Percentiles rank a stretch among this genome's conserved stretches.
Conservation (phyloP, 2,329 filamentous ascomycete genomes). For the Kalmusia sp. region DNA sequence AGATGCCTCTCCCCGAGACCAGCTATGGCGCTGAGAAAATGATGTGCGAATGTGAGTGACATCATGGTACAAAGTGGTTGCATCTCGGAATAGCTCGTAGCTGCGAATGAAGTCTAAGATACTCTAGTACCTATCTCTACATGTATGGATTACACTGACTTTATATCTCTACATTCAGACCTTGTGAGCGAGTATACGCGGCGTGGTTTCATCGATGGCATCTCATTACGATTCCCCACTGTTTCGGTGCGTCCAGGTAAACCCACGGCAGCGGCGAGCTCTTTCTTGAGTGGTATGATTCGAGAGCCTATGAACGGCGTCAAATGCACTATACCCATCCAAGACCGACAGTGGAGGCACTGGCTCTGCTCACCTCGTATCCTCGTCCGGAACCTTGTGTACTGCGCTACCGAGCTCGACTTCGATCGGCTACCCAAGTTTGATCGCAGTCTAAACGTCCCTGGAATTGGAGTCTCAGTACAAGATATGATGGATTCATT, state of each 20-base stretch:
- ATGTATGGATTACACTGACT: no score
- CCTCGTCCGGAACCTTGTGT: constrained; percentile 60
- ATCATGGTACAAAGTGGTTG: no score
- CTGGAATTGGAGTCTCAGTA: constrained; percentile 51
- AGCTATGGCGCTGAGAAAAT: constrained; percentile 68
- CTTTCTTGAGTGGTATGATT: constrained; percentile 67
- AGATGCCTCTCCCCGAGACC: constrained; percentile 64
- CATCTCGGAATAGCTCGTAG: no score
- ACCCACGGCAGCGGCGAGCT: constrained; percentile 64
- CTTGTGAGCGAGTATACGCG: constrained; percentile 67
- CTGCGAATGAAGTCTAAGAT: no score
- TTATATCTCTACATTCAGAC: no score
- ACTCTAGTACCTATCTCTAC: no score
- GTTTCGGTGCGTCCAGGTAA: constrained; percentile 64
- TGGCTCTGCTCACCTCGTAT: constrained; percentile 63
- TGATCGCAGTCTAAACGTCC: constrained; percentile 47
- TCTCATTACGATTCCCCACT: constrained; percentile 64
- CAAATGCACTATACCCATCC: constrained; percentile 57
- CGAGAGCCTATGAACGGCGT: constrained; percentile 64
- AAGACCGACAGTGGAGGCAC: constrained; percentile 54
- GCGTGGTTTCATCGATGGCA: constrained; percentile 62
- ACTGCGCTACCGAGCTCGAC: no score
- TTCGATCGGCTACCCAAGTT: constrained; percentile 46
- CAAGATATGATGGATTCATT: constrained; percentile 62
- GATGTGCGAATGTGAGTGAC: constrained; percentile 64